Evolutionary conservation across 768 basidiomycete genomes (phyloP).

Genomic region (Chalciporus chontae): DNA sequence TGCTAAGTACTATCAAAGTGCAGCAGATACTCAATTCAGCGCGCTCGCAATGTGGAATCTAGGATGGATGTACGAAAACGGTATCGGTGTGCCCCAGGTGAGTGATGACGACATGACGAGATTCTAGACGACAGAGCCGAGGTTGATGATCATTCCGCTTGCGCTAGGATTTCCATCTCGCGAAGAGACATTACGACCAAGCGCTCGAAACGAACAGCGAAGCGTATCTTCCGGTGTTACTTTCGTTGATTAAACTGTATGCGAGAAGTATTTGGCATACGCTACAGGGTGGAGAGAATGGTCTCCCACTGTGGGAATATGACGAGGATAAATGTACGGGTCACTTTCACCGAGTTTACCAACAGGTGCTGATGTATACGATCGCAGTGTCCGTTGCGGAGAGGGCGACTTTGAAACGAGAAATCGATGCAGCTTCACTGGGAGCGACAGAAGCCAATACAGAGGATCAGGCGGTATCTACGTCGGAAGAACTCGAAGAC

Average conservation of each 20-base stretch:
- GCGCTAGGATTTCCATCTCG: constrained; percentile 86
- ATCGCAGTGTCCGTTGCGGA: constrained; percentile 24
- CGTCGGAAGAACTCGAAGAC: constrained; percentile 27
- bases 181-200: constrained; percentile 92
- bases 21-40: constrained; percentile 88
- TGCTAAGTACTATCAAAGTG: constrained; percentile 90
- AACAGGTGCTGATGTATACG: constrained; percentile 7
- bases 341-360: not conserved
- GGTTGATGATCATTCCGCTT: not conserved
- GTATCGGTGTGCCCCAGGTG: constrained; percentile 86
- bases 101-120: constrained; percentile 7
- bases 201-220: constrained; percentile 85
- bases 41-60: constrained; percentile 98
- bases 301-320: constrained; percentile 62
- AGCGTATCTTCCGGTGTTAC: constrained; percentile 81
- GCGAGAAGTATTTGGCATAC: constrained; percentile 82
- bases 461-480: constrained; percentile 6
- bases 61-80: constrained; percentile 99
- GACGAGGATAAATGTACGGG: constrained; percentile 44
- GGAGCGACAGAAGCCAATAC: not conserved
- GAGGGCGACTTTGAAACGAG: constrained; percentile 16
- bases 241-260: constrained; percentile 83
- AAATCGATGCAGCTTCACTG: constrained; percentile 22
- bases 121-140: too few relatives aligned
- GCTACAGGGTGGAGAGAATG: constrained; percentile 64